phyloP scores from a whole-genome alignment of 768 basidiomycete genomes.

The Boletus sp. region DNA sequence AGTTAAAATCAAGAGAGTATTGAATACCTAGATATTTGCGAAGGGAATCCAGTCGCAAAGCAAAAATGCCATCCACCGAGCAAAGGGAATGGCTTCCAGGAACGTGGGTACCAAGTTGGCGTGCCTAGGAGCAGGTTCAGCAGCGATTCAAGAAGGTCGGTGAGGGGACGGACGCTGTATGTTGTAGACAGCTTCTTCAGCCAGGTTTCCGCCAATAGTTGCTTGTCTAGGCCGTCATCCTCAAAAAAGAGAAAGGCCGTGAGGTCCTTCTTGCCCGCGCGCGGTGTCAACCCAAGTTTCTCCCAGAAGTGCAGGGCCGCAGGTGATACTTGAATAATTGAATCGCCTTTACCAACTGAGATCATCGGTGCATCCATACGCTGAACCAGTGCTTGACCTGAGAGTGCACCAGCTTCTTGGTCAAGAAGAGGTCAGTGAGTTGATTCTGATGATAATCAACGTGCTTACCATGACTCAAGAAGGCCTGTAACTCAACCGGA shows the following conservation, averaged over 20 bases:
- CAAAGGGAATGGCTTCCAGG: constrained; percentile 49
- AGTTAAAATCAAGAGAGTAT: neutral
- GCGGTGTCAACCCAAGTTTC: constrained; percentile 72
- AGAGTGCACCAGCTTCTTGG: neutral
- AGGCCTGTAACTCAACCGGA: constrained; percentile 39
- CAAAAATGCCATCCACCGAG: constrained; percentile 54
- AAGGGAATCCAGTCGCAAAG: constrained; percentile 65
- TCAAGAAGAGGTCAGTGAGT: neutral
- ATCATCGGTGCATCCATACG: constrained; percentile 54
- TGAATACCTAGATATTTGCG: constrained; percentile 60
- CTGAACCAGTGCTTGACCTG: constrained; percentile 20
- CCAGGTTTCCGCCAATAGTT: constrained; percentile 55
- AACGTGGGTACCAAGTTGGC: constrained; percentile 55
- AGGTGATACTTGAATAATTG: constrained; percentile 65
- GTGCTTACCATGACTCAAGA: constrained; percentile 42
- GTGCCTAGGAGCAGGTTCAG: constrained; percentile 42
- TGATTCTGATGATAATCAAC: neutral
- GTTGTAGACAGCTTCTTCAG: constrained; percentile 46
- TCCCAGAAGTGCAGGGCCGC: constrained; percentile 82
- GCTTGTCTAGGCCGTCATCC: constrained; percentile 48
- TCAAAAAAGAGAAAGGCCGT: constrained; percentile 69
- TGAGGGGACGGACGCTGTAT: constrained; percentile 52
- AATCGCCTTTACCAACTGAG: constrained; percentile 62
- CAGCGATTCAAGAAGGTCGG: constrained; percentile 1
- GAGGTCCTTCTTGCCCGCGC: constrained; percentile 68